Conservation (phyloP, 2,329 filamentous ascomycete genomes). For the Clonostachys solani region DNA sequence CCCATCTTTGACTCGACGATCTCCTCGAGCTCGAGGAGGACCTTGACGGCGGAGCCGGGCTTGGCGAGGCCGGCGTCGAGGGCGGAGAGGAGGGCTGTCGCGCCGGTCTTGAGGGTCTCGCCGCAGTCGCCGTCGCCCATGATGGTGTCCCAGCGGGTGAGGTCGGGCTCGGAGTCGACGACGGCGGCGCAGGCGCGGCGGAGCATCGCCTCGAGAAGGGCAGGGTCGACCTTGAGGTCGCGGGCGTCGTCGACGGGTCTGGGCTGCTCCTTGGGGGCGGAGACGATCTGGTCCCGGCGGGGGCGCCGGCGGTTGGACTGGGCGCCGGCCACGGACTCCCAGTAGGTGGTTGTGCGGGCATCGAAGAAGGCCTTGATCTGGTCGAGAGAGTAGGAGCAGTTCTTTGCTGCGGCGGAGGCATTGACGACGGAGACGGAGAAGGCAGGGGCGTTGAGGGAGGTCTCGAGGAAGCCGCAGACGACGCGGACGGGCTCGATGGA, state of each 20-base stretch:
- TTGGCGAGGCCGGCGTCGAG: constrained; percentile 31
- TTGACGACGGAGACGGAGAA: constrained; percentile 67
- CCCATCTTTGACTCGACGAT: constrained; percentile 54
- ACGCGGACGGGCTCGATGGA: constrained; percentile 48
- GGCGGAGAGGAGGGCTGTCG: constrained; percentile 40
- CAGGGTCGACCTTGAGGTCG: constrained; percentile 47
- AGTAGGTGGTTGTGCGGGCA: constrained; percentile 52
- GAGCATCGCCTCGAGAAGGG: constrained; percentile 48
- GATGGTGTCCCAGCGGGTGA: constrained; percentile 59
- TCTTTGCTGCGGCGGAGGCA: constrained; percentile 39
- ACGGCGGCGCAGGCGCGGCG: constrained; percentile 46
- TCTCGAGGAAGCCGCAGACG: constrained; percentile 62
- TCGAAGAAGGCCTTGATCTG: constrained; percentile 64
- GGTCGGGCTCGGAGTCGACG: constrained; percentile 54
- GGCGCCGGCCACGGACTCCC: constrained; percentile 46
- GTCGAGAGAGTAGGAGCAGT: constrained; percentile 37
- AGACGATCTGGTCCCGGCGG: constrained; percentile 37
- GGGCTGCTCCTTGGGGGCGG: constrained; percentile 22
- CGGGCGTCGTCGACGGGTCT: constrained; percentile 28
- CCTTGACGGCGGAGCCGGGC: constrained; percentile 38
- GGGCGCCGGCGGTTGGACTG: constrained; percentile 26
- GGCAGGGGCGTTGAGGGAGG: constrained; percentile 66
- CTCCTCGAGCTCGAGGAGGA: constrained; percentile 45
- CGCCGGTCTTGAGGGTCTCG: constrained; percentile 53
- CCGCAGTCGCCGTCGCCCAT: constrained; percentile 56